These are phyloP conservation scores for Filosporella fistucella DNA, from an alignment of 495 filamentous ascomycete genomes.

Conservation along the genomic window DNA sequence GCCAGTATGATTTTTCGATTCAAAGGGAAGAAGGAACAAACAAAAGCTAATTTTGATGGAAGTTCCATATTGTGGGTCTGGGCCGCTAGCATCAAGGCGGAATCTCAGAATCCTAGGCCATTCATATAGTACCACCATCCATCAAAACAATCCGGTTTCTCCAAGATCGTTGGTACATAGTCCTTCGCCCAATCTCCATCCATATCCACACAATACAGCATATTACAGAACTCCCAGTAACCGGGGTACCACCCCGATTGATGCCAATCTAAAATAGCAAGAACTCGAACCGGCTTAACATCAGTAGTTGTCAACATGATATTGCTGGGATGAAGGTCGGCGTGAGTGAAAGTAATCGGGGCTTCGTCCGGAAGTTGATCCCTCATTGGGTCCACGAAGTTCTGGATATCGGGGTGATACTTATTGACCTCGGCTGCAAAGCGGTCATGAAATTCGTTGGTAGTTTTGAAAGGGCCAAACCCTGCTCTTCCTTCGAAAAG, in stretches of 20 bases:
- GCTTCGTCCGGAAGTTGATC: conserved; percentile 34
- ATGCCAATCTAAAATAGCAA: conserved; percentile 42
- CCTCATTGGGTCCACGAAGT: conserved; percentile 32
- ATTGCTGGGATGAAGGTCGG: conserved; percentile 40
- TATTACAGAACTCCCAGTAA: conserved; percentile 46
- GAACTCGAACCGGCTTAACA: conserved; percentile 24
- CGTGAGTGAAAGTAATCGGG: conserved; percentile 42
- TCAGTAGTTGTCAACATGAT: conserved; percentile 32
- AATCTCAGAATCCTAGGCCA: too few species aligned
- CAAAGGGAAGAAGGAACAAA: too few species aligned
- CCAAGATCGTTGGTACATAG: not conserved
- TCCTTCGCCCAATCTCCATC: not conserved
- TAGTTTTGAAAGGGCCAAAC: conserved; percentile 6
- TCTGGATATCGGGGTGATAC: conserved; percentile 5
- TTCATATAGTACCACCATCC: too few species aligned
- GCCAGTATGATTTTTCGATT: too few species aligned
- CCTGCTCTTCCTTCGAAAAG: conserved; percentile 1
- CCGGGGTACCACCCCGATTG: conserved; percentile 44
- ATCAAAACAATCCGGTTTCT: too few species aligned
- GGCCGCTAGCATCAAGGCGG: too few species aligned
- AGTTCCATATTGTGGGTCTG: too few species aligned
- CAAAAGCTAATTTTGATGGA: too few species aligned
- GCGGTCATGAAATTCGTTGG: conserved; percentile 11
- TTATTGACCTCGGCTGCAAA: conserved; percentile 9
- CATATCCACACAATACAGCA: too few species aligned